Percentiles rank a stretch among this genome's conserved stretches.
Evolutionary conservation across 805 yeast species (phyloP).

Genomic region (Monosporozyma aquatica): DNA sequence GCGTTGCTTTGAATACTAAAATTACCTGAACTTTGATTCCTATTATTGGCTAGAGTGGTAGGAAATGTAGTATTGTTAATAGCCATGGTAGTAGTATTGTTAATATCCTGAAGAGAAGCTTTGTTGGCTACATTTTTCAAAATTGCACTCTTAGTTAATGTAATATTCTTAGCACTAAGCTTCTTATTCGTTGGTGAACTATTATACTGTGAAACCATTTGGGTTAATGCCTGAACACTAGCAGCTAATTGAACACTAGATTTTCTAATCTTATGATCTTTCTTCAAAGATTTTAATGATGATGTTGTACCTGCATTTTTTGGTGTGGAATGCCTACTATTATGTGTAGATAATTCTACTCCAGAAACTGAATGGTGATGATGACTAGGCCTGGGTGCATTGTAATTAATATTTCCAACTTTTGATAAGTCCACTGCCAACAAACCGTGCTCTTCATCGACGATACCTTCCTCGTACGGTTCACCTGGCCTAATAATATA

Average conservation of each 20-base stretch:
- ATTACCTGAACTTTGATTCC: too few relatives aligned
- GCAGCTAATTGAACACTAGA: neutral
- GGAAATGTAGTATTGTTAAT: neutral
- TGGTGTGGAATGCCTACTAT: conserved; percentile 1
- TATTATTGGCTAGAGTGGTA: too few relatives aligned
- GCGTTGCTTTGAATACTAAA: too few relatives aligned
- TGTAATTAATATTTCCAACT: neutral
- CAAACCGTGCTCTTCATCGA: conserved; percentile 28
- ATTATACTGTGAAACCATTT: neutral
- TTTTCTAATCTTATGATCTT: conserved; percentile 1
- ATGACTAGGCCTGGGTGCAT: conserved; percentile 3
- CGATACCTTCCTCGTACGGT: conserved; percentile 29
- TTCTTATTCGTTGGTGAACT: neutral
- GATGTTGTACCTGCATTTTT: neutral
- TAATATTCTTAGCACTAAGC: neutral
- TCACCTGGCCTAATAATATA: conserved; percentile 38
- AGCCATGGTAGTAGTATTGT: neutral
- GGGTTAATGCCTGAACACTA: conserved; percentile 1
- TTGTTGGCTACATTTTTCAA: neutral
- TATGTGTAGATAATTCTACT: neutral
- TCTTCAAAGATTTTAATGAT: neutral
- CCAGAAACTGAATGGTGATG: neutral
- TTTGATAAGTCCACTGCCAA: conserved; percentile 6
- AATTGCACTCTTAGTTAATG: neutral
- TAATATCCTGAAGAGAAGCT: neutral